Percentiles rank a stretch among this genome's conserved stretches.
Conservation (phyloP, 495 filamentous ascomycete species). For the Clavariopsis aquatica region DNA sequence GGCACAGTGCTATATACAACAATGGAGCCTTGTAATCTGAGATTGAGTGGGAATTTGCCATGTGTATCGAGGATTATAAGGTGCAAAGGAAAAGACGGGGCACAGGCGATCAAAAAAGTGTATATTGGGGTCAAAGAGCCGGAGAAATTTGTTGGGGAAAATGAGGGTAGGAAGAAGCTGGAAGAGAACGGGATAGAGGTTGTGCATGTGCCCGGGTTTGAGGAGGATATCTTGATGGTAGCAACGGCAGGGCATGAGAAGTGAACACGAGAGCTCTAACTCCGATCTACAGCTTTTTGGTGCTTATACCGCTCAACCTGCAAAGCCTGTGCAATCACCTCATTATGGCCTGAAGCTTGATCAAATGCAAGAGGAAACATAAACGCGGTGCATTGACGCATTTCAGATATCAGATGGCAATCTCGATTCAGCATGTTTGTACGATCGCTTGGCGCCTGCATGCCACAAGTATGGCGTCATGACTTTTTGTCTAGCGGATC, state of each 20-base stretch:
- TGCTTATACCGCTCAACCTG: no score
- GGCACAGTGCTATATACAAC: constrained; percentile 80
- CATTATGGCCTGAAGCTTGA: not conserved
- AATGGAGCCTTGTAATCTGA: constrained; percentile 85
- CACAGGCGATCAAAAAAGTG: constrained; percentile 67
- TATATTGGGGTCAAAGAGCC: constrained; percentile 90
- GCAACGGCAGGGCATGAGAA: constrained; percentile 76
- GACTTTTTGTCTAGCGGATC: constrained; percentile 24
- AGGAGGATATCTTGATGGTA: constrained; percentile 75
- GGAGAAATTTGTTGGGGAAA: constrained; percentile 79
- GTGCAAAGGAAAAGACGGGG: constrained; percentile 46
- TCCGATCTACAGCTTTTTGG: not conserved
- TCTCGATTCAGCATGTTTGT: constrained; percentile 12
- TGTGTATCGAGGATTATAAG: constrained; percentile 80
- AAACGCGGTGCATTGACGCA: no score
- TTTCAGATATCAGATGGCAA: not conserved
- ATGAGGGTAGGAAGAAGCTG: constrained; percentile 70
- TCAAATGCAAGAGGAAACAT: no score
- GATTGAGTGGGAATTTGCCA: constrained; percentile 76
- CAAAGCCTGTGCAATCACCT: not conserved
- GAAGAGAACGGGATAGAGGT: constrained; percentile 73
- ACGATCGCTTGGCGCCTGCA: constrained; percentile 17
- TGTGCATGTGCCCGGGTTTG: constrained; percentile 70
- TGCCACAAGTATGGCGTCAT: constrained; percentile 25
- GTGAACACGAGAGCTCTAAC: no score